These are phyloP conservation scores for Schizothecium vesticola DNA, from an alignment of 495 filamentous ascomycete species.

Conservation along the genomic window DNA sequence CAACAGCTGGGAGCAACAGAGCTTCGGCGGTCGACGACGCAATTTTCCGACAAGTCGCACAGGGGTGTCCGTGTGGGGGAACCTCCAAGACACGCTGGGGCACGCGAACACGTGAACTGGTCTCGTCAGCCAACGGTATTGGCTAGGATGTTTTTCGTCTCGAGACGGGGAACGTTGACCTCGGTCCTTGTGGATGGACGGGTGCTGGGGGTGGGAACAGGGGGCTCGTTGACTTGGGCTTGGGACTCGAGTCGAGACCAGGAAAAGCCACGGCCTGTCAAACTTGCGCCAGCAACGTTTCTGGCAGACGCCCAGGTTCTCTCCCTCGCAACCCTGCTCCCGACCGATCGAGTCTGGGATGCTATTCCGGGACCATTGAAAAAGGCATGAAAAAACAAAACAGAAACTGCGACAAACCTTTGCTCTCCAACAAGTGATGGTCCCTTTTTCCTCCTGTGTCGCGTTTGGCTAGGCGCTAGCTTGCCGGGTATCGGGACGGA, in stretches of 20 bases:
- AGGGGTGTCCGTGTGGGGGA: slow-evolving; percentile 26
- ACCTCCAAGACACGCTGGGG: slow-evolving; percentile 24
- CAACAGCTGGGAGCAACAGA: neutral
- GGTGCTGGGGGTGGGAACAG: slow-evolving; percentile 4
- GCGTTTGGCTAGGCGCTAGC: slow-evolving; percentile 4
- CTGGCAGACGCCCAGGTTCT: neutral
- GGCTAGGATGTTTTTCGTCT: slow-evolving; percentile 15
- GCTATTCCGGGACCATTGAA: neutral
- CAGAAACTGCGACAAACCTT: slow-evolving; percentile 2
- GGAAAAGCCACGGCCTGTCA: neutral
- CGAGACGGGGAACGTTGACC: slow-evolving; percentile 1
- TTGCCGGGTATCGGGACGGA: slow-evolving; percentile 1
- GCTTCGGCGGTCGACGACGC: slow-evolving; percentile 4
- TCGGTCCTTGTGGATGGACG: neutral
- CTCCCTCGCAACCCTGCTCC: neutral
- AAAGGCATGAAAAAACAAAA: neutral
- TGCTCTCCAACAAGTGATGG: neutral
- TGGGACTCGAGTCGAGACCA: neutral
- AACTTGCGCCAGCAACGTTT: neutral
- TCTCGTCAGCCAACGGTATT: neutral
- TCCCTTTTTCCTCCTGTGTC: neutral
- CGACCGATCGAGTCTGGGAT: neutral
- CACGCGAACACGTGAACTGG: slow-evolving; percentile 27
- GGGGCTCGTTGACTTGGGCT: neutral
- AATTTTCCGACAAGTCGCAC: slow-evolving; percentile 13